phyloP scores from a whole-genome alignment of 257 asterid genomes.

The Fraxinus excelsior region DNA sequence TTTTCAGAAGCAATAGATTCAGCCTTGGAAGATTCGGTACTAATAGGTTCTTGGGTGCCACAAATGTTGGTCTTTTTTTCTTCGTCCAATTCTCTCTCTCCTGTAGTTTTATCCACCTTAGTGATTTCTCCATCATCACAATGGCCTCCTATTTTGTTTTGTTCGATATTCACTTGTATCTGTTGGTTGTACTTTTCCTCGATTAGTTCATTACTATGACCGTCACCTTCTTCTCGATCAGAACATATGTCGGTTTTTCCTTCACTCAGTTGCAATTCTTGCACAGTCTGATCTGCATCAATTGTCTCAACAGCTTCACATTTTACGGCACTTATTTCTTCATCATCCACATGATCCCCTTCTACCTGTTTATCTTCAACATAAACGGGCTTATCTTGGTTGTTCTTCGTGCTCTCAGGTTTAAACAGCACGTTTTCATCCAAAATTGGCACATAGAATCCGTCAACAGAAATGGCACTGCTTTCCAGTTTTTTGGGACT shows the following conservation, averaged over 20 bases:
- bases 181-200: background rate
- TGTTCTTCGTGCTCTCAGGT: background rate
- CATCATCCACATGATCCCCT: conserved; percentile 24
- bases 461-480: conserved; percentile 14
- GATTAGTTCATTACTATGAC: conserved; percentile 16
- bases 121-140: conserved; percentile 20
- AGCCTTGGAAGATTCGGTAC: background rate
- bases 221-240: conserved; percentile 22
- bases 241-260: conserved; percentile 7
- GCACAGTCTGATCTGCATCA: background rate
- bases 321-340: background rate
- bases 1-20: conserved; percentile 14
- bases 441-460: background rate
- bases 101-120: conserved; percentile 11
- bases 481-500: conserved; percentile 10
- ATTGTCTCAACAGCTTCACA: conserved; percentile 11
- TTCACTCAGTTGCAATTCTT: background rate
- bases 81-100: conserved; percentile 9
- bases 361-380: conserved; percentile 17
- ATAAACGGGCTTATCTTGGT: background rate
- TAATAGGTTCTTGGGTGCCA: conserved; percentile 14
- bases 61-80: background rate
- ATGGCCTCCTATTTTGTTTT: conserved; percentile 4
- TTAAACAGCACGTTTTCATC: conserved; percentile 15
- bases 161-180: background rate